Base-by-base conservation (phyloP, 805 yeast genomes). In the Teunomyces tritomae region DNA sequence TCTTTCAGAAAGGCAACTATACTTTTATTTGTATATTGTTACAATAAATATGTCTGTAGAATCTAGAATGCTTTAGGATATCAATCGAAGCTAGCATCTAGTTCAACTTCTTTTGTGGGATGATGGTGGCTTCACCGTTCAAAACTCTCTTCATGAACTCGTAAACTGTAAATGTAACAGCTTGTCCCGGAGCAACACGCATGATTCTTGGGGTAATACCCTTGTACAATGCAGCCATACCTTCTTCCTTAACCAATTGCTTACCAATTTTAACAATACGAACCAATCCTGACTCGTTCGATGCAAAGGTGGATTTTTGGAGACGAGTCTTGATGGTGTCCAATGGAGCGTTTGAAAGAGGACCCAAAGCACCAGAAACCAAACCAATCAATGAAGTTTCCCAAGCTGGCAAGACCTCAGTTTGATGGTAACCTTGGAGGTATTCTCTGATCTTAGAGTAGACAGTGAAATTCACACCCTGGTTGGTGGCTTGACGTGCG, bases 121-220 rank as follows among this genome's bases (percentile, higher is more conserved):
- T 27, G 11, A n/a, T 54, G 53, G 16, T 17, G 59, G 44, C 5
- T 53, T 51, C 65, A 44, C 74, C 74, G 34, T 49, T 63, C 65
- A 91, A 77, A 43, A 76, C 73, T 17, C 77, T 80, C 68, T 90
- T 86, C 65, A 89, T 87, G 63, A 77, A 85, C 73, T 92, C 99
- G 70, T 92, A 92, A 39, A 94, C 96, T 6, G 98, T 94, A 74
- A 92, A 92, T 13, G 97, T 94, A 48, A 92, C 98, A 47, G 98
- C 97, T 73, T 92, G 99, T 52, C 99, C 99, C 20, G 99, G 97
- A 9, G 99, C 99, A 45, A 92, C 99, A 74, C 99, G 86, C 96
- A 92, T 91, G 58, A 92, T 92, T 75, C 99, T 85, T 58, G 99
- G 99, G 20, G 97, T 90, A 64, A 92, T 92, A 73, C 99, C 99